phyloP scores from a whole-genome alignment of 306 rosid genomes.

The Prunus mume region DNA sequence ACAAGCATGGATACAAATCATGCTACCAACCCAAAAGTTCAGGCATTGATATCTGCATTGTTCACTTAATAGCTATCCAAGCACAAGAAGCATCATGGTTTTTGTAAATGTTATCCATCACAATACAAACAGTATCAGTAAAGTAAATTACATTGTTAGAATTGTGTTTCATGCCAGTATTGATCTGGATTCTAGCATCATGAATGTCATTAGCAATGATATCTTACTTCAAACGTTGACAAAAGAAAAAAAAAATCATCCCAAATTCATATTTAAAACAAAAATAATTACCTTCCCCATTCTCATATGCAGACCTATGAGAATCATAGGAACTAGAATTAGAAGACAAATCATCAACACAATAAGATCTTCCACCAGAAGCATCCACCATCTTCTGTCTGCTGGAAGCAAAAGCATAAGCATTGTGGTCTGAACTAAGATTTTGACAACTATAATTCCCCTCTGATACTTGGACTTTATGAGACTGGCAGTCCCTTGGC shows the following conservation, averaged over 20 bases:
- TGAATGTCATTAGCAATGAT: neutral
- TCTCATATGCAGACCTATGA: constrained; percentile 12
- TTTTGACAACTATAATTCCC: constrained; percentile 20
- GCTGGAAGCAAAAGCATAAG: constrained; percentile 31
- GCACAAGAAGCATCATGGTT: neutral
- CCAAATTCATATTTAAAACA: neutral
- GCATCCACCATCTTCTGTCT: constrained; percentile 21
- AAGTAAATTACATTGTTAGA: neutral
- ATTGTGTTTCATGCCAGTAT: neutral
- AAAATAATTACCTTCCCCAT: constrained; percentile 39
- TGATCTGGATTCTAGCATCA: neutral
- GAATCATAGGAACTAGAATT: constrained; percentile 22
- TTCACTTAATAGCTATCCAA: neutral
- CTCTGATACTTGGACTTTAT: constrained; percentile 27
- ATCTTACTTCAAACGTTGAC: neutral
- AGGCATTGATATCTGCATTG: neutral
- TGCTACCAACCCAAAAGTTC: neutral
- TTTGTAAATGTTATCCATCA: neutral
- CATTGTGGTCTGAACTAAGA: constrained; percentile 23
- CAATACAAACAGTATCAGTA: neutral
- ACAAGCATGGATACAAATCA: neutral
- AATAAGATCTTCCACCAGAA: constrained; percentile 21
- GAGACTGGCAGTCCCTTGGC: constrained; percentile 33
- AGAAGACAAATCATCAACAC: constrained; percentile 29
- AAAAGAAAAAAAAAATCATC: neutral